phyloP scores from a whole-genome alignment of 2,329 filamentous ascomycete species.

The Claviceps digitariae region DNA sequence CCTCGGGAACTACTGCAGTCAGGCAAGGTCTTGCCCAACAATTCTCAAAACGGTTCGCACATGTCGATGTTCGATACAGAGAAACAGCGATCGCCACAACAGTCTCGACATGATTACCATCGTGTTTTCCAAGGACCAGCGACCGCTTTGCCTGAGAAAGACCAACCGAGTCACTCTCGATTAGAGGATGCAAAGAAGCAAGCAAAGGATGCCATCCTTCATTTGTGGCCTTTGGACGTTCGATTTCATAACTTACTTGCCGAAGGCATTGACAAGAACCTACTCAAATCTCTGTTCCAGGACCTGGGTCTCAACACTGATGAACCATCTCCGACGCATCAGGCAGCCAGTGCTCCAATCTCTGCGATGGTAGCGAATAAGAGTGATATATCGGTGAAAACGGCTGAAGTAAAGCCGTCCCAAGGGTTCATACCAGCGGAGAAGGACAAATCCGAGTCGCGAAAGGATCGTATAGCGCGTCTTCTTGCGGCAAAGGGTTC shows the following conservation, averaged over 20 bases:
- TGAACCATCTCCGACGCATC: neutral
- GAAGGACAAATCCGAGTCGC: constrained; percentile 39
- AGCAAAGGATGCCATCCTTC: constrained; percentile 54
- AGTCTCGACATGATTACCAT: neutral
- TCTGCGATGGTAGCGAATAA: neutral
- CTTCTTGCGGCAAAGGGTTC: constrained; percentile 60
- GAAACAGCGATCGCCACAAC: neutral
- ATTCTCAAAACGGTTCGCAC: neutral
- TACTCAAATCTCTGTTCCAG: constrained; percentile 52
- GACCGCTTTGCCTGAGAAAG: neutral
- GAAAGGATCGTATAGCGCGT: constrained; percentile 65
- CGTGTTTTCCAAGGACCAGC: neutral
- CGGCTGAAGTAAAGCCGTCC: neutral
- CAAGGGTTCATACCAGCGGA: neutral
- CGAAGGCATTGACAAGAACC: constrained; percentile 52
- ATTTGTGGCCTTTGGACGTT: constrained; percentile 52
- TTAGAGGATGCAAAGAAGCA: constrained; percentile 35
- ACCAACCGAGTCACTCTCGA: neutral
- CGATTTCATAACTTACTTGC: constrained; percentile 59
- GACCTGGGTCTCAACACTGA: constrained; percentile 48
- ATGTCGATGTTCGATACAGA: neutral
- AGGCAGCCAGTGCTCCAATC: neutral
- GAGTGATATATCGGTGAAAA: neutral
- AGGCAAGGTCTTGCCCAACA: neutral
- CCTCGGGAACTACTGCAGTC: constrained; percentile 27